These are phyloP conservation scores for Aspergillus bertholletiae DNA, from an alignment of 495 filamentous ascomycete species.

Conservation along the genomic window DNA sequence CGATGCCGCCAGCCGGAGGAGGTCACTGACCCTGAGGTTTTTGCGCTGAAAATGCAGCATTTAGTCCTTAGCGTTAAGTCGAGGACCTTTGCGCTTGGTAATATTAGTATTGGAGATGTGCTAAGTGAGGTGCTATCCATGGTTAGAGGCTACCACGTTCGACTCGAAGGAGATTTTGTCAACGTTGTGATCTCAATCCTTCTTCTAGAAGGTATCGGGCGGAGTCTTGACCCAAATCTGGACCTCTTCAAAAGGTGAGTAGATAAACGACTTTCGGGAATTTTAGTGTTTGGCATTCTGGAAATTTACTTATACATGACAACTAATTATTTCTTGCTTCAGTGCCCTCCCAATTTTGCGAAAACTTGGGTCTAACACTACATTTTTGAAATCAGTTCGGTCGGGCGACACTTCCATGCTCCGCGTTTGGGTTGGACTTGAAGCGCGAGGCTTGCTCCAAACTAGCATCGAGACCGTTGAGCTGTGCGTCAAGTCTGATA, in stretches of 20 bases:
- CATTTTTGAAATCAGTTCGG: slow-evolving; percentile 45
- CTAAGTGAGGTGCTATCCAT: slow-evolving; percentile 85
- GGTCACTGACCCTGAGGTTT: slow-evolving; percentile 83
- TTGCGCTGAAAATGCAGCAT: slow-evolving; percentile 95
- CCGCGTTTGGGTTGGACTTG: slow-evolving; percentile 89
- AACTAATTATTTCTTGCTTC: slow-evolving; percentile 12
- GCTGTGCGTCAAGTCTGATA: slow-evolving; percentile 78
- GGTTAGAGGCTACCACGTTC: slow-evolving; percentile 90
- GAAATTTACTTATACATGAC: too few relatives aligned
- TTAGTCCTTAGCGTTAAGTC: slow-evolving; percentile 87
- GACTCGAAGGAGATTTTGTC: slow-evolving; percentile 96
- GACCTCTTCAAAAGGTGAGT: slow-evolving; percentile 80
- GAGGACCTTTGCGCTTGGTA: slow-evolving; percentile 85
- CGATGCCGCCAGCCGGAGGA: slow-evolving; percentile 86
- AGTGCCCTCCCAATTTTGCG: slow-evolving; percentile 90
- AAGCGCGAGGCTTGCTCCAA: slow-evolving; percentile 82
- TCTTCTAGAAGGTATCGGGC: slow-evolving; percentile 89
- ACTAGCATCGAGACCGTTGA: slow-evolving; percentile 87
- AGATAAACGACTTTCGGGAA: not conserved
- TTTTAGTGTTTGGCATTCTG: not conserved
- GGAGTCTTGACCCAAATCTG: slow-evolving; percentile 77
- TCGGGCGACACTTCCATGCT: slow-evolving; percentile 85
- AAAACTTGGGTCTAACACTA: slow-evolving; percentile 71
- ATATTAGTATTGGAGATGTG: slow-evolving; percentile 94
- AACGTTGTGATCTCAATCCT: slow-evolving; percentile 97